Base-by-base conservation (phyloP, 2,329 filamentous ascomycete genomes). In the Ophiostoma novo-ulmi region DNA sequence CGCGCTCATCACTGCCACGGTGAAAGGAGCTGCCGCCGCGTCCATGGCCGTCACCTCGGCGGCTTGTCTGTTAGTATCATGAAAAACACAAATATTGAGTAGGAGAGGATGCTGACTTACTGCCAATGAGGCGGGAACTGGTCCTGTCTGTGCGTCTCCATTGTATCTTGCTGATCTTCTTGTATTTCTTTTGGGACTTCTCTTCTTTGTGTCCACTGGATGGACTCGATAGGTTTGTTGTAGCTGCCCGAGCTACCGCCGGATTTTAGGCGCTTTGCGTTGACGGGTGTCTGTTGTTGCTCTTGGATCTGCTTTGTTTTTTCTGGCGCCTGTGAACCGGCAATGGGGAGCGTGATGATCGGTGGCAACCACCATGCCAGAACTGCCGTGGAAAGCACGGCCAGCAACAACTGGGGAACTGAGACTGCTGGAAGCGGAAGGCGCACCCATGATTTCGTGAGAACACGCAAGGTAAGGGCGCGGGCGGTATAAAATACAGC, bases 331-430 rank as follows among this genome's bases (percentile, higher is more conserved):
- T 38, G 35, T 8, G 36, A n/a, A 14, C 20, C 4, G 14, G 3
- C 17, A 22, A 38, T 64, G 61, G 61, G 61, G 5, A 64, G 7
- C 13, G 14, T n/a, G 61, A 64, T 64, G 14, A 41, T 39, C 35
- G 63, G 36, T 36, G 63, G 63, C 63, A 65, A 10, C 63, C 17
- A 65, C 36, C 36, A 65, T 20, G 63, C 63, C 63, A 65, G 20
- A 2, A 26, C 63, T 36, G 63, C 63, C 63, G 36, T 39, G 36
- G 63, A 65, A 65, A 65, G 63, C 5, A 65, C 63, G 63, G 26
- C 63, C 8, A 39, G 63, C 63, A 26, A 5, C 20, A 41, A 4
- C n/a, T 65, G 63, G 36, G 36, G 7, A 20, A 39, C 20, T 8
- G 63, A 39, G 7, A 48, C 6, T 20, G 44, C 44, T 48, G 17